Evolutionary conservation across 1,139 yeast genomes (phyloP).

Genomic region (Saccharomyces hybrid): DNA sequence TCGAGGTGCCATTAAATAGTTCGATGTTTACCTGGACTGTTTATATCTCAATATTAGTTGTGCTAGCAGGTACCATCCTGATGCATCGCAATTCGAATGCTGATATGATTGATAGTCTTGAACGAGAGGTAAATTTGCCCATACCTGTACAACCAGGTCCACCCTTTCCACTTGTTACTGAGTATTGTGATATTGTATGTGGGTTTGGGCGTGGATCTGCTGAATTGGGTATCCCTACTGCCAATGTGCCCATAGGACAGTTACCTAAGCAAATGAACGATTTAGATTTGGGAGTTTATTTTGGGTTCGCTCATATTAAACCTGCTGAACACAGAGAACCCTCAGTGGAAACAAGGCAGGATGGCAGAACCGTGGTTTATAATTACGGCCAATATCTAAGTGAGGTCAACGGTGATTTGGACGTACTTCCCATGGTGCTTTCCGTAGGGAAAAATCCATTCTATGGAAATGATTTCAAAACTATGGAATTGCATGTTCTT

Average conservation of each 20-base stretch:
- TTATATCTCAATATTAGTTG: background rate
- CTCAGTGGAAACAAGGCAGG: slow-evolving; percentile 24
- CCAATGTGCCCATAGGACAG: slow-evolving; percentile 67
- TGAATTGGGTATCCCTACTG: slow-evolving; percentile 93
- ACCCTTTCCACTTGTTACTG: slow-evolving; percentile 63
- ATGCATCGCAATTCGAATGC: background rate
- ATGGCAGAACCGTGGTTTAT: slow-evolving; percentile 42
- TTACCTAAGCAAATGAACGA: slow-evolving; percentile 35
- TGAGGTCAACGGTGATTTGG: slow-evolving; percentile 35
- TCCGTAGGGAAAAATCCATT: slow-evolving; percentile 96
- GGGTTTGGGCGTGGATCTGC: slow-evolving; percentile 96
- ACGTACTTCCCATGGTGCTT: slow-evolving; percentile 77
- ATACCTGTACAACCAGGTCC: slow-evolving; percentile 44
- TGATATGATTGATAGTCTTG: background rate
- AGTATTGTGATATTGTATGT: slow-evolving; percentile 51
- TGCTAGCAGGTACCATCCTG: background rate
- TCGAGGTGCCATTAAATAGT: background rate
- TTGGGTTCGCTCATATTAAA: slow-evolving; percentile 59
- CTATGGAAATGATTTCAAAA: slow-evolving; percentile 55
- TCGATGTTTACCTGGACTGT: background rate
- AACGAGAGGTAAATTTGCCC: slow-evolving; percentile 16
- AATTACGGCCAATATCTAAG: slow-evolving; percentile 53
- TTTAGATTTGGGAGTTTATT: slow-evolving; percentile 80
- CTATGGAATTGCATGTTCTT: slow-evolving; percentile 83
- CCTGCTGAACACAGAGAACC: slow-evolving; percentile 12